phyloP scores from a whole-genome alignment of 208 protist species.

The Porcisia deanei region DNA sequence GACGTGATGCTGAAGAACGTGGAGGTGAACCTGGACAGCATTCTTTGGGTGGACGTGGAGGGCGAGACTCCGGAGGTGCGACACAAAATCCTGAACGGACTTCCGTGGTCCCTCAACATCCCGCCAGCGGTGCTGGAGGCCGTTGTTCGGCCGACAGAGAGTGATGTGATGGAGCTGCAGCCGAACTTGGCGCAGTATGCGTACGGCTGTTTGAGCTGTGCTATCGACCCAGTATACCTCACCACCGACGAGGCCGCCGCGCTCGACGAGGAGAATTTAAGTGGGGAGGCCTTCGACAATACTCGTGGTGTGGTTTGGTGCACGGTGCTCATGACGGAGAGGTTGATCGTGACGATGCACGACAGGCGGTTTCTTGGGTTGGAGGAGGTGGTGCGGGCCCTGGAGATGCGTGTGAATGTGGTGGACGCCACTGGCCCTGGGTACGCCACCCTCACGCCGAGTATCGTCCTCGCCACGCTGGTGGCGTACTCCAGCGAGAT shows the following conservation, averaged over 20 bases:
- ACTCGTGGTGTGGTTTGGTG: slow-evolving; percentile 49
- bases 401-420: slow-evolving; percentile 33
- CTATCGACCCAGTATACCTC: slow-evolving; percentile 29
- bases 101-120: slow-evolving; percentile 39
- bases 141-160: slow-evolving; percentile 51
- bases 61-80: slow-evolving; percentile 38
- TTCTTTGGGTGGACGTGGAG: slow-evolving; percentile 63
- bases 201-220: slow-evolving; percentile 58
- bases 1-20: slow-evolving; percentile 34
- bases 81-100: slow-evolving; percentile 31
- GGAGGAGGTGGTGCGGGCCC: slow-evolving; percentile 47
- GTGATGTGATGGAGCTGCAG: slow-evolving; percentile 70
- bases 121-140: slow-evolving; percentile 48
- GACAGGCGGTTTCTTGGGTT: slow-evolving; percentile 52
- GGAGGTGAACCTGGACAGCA: slow-evolving; percentile 22
- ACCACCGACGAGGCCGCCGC: slow-evolving; percentile 9
- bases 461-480: slow-evolving; percentile 52
- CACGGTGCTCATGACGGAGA: slow-evolving; percentile 57
- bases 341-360: slow-evolving; percentile 69
- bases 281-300: slow-evolving; percentile 35
- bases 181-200: slow-evolving; percentile 45
- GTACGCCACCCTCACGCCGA: slow-evolving; percentile 18
- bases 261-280: slow-evolving; percentile 23
- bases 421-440: slow-evolving; percentile 7
- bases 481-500: slow-evolving; percentile 69